Base-by-base conservation (phyloP, 1,284 basidiomycete species). In the Fomitopsis betulina region DNA sequence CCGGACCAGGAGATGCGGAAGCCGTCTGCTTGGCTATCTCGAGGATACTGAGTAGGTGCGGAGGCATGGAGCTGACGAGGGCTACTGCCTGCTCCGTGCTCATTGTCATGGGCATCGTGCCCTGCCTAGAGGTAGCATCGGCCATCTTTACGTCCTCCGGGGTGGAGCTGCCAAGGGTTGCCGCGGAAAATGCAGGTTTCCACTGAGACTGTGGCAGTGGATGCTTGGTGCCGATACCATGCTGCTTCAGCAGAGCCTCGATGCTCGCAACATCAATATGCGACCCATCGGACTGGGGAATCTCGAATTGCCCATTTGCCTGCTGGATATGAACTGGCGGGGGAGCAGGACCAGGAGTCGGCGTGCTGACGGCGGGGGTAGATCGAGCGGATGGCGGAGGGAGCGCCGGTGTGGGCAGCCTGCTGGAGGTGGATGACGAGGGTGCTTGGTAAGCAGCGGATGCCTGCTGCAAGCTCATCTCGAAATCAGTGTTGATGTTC, bases 161-260 rank as follows among this genome's bases (percentile, higher is more conserved):
- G 23, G 47, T 32, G 39, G 55, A 50, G 23, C 15, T 21, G 10
- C 30, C 17, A n/a, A 25, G 43, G 13, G 19, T 17, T 7, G 19
- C 5, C 3, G 45, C n/a, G 40, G 40, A 19, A 25, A 15, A 10
- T 19, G 17, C 21, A 10, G 45, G 23, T 32, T 33, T 2, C 1
- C n/a, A 32, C 21, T 49, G 5, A 21, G 30, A 38, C 27, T 38
- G 53, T 15, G 38, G 6, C 35, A 45, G 50, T 23, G 27, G 21
- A 6, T 55, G 49, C 17, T 27, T 51, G 38, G 49, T 21, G 23
- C 58, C 55, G 10, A 60, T 33, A 17, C 52, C 50, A 51, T 60
- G 55, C 12, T 33, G 7, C 13, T 33, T 43, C 19, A 60, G 35
- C 15, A 60, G 21, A 17, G n/a, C n/a, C 32, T 57, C 58, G 27